phyloP scores from a whole-genome alignment of 2,329 filamentous ascomycete genomes.

The Trichoderma oligosporum region DNA sequence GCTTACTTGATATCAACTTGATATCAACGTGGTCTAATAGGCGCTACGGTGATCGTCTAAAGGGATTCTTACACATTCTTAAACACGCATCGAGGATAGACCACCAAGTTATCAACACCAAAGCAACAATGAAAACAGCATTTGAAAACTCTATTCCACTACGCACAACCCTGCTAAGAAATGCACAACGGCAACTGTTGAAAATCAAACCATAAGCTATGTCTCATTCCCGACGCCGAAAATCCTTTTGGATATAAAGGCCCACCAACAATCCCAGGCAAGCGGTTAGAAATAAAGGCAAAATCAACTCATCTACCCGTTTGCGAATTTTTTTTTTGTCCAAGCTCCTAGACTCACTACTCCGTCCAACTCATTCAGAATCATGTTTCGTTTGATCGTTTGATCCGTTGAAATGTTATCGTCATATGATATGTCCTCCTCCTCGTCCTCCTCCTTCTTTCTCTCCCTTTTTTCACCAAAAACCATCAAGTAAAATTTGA shows the following conservation, averaged over 20 bases:
- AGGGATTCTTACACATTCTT: too few relatives aligned
- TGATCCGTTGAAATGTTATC: neutral
- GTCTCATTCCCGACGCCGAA: constrained; percentile 21
- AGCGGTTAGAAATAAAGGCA: constrained; percentile 5
- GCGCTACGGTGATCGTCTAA: too few relatives aligned
- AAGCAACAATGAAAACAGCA: neutral
- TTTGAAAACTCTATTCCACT: constrained; percentile 14
- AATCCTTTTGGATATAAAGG: constrained; percentile 13
- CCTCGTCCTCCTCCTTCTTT: neutral
- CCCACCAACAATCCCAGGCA: constrained; percentile 16
- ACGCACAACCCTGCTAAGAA: neutral
- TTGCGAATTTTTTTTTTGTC: constrained; percentile 1
- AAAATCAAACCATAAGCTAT: constrained; percentile 20
- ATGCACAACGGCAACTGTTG: constrained; percentile 11
- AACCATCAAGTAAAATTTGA: neutral
- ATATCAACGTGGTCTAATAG: too few relatives aligned
- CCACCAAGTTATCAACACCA: too few relatives aligned
- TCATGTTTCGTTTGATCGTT: constrained; percentile 16
- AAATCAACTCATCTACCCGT: constrained; percentile 9
- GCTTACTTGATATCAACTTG: too few relatives aligned
- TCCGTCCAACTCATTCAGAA: neutral
- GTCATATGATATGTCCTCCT: neutral
- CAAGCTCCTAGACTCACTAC: constrained; percentile 9
- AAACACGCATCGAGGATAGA: too few relatives aligned
- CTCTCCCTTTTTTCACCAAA: neutral